These are phyloP conservation scores for Coemansia sp. DNA, from an alignment of 192 early-diverging fungal species.

Conservation along the genomic window DNA sequence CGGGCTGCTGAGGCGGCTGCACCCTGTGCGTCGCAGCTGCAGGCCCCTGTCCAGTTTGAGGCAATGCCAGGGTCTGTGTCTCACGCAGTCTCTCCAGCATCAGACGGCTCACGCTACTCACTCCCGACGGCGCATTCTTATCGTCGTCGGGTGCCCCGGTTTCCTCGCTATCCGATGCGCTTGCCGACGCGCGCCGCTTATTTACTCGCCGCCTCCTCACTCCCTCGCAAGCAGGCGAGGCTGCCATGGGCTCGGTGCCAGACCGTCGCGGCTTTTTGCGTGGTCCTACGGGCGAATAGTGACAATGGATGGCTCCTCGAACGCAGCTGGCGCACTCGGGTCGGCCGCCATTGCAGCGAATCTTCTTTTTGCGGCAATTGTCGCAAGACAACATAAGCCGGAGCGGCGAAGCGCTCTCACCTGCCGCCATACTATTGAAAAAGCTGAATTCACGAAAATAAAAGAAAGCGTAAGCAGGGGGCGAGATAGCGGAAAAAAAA, in stretches of 20 bases:
- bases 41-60: neutral
- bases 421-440: neutral
- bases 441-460: neutral
- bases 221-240: neutral
- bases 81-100: constrained; percentile 26
- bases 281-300: constrained; percentile 48
- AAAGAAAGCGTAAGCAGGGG: neutral
- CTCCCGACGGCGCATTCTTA: neutral
- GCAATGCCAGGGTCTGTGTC: constrained; percentile 8
- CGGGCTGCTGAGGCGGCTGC: constrained; percentile 13
- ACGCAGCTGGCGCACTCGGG: constrained; percentile 32
- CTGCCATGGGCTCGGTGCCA: neutral
- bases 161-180: constrained; percentile 14
- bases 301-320: constrained; percentile 12
- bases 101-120: constrained; percentile 35
- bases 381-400: constrained; percentile 46
- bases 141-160: neutral
- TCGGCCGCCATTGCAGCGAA: constrained; percentile 42
- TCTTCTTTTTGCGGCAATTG: constrained; percentile 37
- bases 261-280: constrained; percentile 40
- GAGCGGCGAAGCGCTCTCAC: neutral
- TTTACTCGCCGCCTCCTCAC: neutral
- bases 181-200: constrained; percentile 30
- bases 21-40: neutral
- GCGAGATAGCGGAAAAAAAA: constrained; percentile 1